Evolutionary conservation across 345 rosid species (phyloP).

Genomic region (Eucalyptus brandiana): DNA sequence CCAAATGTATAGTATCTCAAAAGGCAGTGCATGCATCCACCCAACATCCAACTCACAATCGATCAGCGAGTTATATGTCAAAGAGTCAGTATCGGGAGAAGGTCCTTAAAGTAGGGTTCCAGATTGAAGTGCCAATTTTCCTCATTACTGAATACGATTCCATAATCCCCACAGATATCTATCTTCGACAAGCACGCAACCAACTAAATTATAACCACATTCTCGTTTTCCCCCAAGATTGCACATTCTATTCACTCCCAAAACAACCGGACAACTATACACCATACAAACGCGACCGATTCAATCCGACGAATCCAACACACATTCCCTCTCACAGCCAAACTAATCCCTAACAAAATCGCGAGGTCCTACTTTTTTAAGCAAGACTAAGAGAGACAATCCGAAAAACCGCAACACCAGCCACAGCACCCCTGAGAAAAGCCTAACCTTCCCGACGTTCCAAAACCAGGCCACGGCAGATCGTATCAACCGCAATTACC

Average conservation of each 20-base stretch:
- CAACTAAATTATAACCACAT: background rate
- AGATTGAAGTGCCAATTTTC: background rate
- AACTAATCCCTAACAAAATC: background rate
- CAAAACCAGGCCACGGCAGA: background rate
- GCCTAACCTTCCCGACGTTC: background rate
- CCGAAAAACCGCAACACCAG: background rate
- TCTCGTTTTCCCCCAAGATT: background rate
- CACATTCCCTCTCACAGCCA: background rate
- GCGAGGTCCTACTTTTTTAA: fast-evolving
- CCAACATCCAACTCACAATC: background rate
- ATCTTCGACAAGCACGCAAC: background rate
- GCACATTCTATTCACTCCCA: background rate
- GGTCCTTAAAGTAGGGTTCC: background rate
- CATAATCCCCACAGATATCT: background rate
- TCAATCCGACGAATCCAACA: fast-evolving
- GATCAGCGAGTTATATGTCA: background rate
- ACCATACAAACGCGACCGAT: background rate
- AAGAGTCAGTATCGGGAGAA: fast-evolving
- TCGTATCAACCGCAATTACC: background rate
- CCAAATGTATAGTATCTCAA: background rate
- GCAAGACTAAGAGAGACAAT: background rate
- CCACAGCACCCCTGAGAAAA: background rate
- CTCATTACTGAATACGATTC: background rate
- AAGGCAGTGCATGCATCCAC: background rate
- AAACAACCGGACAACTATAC: background rate